Conservation (phyloP, 352 stramenopile genomes). For the Pythium rhizo-oryzae region DNA sequence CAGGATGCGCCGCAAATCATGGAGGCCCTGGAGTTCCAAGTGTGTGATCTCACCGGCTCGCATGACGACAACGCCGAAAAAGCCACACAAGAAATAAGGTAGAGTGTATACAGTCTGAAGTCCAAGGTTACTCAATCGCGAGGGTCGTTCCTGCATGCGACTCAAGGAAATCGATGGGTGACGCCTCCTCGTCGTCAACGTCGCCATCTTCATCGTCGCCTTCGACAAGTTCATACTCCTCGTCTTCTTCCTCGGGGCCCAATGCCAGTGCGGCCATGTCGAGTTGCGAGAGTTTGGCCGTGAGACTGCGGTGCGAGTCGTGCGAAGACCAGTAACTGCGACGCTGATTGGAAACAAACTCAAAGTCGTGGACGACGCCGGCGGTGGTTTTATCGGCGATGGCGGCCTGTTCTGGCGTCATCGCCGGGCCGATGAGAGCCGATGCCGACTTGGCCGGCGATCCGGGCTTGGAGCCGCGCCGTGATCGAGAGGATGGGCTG, state of each 20-base stretch:
- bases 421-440: neutral
- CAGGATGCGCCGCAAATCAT: neutral
- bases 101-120: neutral
- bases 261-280: conserved; percentile 14
- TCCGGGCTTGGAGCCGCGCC: neutral
- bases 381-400: conserved; percentile 12
- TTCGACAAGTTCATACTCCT: conserved; percentile 7
- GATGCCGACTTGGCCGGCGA: neutral
- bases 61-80: neutral
- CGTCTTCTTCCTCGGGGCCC: conserved; percentile 5
- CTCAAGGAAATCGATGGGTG: neutral
- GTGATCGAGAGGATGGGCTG: conserved; percentile 1
- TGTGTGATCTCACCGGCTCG: neutral
- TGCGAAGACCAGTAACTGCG: conserved; percentile 24
- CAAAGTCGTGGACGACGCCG: conserved; percentile 31
- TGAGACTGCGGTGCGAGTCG: conserved; percentile 26
- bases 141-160: neutral
- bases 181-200: neutral
- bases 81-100: too few species aligned
- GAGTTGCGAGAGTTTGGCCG: conserved; percentile 24
- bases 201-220: neutral
- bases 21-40: neutral
- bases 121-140: neutral
- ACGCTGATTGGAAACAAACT: conserved; percentile 20
- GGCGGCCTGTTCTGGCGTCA: neutral